These are phyloP conservation scores for Eucalyptus marginata DNA, from an alignment of 345 rosid genomes.

Conservation along the genomic window DNA sequence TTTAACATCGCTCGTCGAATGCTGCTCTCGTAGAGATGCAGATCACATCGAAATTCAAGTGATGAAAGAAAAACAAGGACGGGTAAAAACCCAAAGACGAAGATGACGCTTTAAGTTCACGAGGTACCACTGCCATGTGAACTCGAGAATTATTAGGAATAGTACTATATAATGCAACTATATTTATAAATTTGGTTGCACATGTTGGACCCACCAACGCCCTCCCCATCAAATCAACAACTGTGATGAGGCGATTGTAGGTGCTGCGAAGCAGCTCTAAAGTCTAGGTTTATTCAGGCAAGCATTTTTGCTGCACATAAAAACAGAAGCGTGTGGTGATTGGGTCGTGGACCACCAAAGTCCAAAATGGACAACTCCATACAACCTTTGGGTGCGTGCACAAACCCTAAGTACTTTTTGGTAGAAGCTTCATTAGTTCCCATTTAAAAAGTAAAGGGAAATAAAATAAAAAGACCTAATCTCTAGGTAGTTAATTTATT, in stretches of 20 bases:
- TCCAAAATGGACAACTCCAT: background rate
- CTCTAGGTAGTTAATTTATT: background rate
- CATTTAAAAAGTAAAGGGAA: background rate
- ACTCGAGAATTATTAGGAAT: background rate
- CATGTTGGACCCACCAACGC: background rate
- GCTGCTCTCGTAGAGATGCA: too few relatives aligned
- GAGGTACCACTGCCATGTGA: background rate
- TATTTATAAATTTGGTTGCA: background rate
- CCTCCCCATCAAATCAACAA: background rate
- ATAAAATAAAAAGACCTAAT: background rate
- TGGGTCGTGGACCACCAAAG: background rate
- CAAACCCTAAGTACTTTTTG: background rate
- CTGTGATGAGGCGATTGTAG: background rate
- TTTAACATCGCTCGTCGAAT: background rate
- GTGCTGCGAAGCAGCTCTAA: background rate
- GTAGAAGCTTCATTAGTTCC: background rate
- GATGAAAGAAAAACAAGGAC: accelerated
- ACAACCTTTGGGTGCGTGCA: background rate
- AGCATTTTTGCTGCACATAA: background rate
- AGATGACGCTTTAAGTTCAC: background rate
- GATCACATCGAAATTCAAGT: background rate
- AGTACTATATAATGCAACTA: background rate
- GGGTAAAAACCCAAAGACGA: background rate
- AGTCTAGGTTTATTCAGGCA: background rate
- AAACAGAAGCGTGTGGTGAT: background rate